Conservation (phyloP, 768 basidiomycete genomes). For the Trametes cubensis region DNA sequence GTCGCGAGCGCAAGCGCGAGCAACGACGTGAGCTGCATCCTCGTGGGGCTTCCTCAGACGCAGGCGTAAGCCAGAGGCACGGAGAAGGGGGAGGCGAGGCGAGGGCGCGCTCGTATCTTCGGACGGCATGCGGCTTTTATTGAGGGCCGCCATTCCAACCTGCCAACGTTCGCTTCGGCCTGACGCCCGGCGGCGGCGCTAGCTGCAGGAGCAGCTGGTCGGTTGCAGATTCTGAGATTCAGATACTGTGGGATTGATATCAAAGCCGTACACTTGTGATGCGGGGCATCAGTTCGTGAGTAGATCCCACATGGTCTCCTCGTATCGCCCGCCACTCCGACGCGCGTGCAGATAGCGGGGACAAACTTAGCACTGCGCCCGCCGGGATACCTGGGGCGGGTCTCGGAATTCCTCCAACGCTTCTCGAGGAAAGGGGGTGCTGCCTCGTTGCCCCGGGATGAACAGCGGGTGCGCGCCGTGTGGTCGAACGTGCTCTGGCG, state of each 20-base stretch:
- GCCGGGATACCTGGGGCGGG: not conserved
- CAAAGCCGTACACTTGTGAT: slow-evolving; percentile 6
- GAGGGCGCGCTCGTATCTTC: not conserved
- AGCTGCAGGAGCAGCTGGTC: not conserved
- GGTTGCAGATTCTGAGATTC: not conserved
- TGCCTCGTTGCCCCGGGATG: too few relatives aligned
- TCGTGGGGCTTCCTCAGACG: not conserved
- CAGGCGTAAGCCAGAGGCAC: not conserved
- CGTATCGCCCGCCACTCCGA: slow-evolving; percentile 3
- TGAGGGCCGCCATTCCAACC: not conserved
- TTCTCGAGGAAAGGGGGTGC: too few relatives aligned
- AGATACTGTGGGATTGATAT: not conserved
- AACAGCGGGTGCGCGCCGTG: too few relatives aligned
- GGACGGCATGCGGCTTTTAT: not conserved
- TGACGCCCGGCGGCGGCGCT: slow-evolving; percentile 3
- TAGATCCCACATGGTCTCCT: not conserved
- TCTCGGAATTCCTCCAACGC: not conserved
- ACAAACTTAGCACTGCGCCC: slow-evolving; percentile 2
- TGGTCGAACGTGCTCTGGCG: too few relatives aligned
- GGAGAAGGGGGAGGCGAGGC: not conserved
- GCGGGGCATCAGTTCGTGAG: not conserved
- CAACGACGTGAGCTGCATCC: slow-evolving; percentile 18
- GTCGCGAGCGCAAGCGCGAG: slow-evolving; percentile 22
- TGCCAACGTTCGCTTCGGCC: slow-evolving; percentile 9
- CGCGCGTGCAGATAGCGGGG: not conserved